Base-by-base conservation (phyloP, 495 filamentous ascomycete genomes). In the Tuber microsphaerosporum region DNA sequence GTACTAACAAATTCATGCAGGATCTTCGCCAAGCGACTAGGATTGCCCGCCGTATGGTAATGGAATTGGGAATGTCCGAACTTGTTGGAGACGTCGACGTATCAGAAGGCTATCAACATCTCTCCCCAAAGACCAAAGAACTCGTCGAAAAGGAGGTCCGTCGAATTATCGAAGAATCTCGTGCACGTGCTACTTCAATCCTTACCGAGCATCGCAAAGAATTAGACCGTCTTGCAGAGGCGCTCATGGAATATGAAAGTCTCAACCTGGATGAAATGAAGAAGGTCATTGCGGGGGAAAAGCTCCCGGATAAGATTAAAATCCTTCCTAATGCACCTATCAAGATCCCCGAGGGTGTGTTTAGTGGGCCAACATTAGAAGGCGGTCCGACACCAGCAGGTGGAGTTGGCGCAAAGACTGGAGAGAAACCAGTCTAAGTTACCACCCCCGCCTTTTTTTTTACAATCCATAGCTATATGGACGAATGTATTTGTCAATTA, bases 171-270 rank as follows among this genome's bases (percentile, higher is more conserved):
- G 92, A 97, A 77, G 94, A 96, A 77, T 91, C 90, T 31, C 89
- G 91, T 45, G 85, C 85, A n/a, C 91, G 93, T 16, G 93, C 93
- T 1, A 88, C 87, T 16, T 87, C 88, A 48, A 88, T 97, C 34
- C 86, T 99, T 45, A 86, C 86, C 0, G 85, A 87, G 48, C 92
- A 91, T 81, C 87, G 92, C 34, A 89, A 92, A 72, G 94, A 97
- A 81, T 87, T 99, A 16, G 94, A 98, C 76, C 84, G 91, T 31
- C 85, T 99, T 8, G 94, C 94, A 43, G 90, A 93, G 81, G 95
- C 94, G 5, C 85, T 99, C 19, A 89, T 99, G 41, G 91, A 98
- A 85, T 97, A 97, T 84, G 96, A 98, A 85, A 96, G 92, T 3
- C 85, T 97, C 37, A 91, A 89, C 77, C 91, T 90, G 82, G 91